Evolutionary conservation across 2,329 filamentous ascomycete genomes (phyloP), one percentile per base, ranked within the genome.

Genomic region (Fusarium cicatricum): DNA sequence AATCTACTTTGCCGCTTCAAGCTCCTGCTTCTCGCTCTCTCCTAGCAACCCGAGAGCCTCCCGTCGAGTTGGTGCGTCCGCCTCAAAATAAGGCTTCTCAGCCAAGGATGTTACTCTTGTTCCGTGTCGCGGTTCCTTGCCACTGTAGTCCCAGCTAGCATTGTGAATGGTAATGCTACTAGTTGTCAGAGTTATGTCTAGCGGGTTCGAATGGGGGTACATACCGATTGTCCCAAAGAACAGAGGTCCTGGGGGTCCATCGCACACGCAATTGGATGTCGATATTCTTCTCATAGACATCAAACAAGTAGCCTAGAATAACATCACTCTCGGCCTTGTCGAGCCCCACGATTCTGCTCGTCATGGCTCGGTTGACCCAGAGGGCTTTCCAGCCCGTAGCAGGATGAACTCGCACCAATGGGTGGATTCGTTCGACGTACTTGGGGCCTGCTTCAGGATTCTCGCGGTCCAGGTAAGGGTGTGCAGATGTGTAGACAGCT

Each of bases 351-450:
- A 91, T 91, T 1, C 82, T 78, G 6, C 82, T 80, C 0, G 88
- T 91, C 82, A 91, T 87, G 2, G 85, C 78, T 3, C 88, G 81
- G 70, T 91, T 91, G 0, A 91, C 89, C 78, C 82, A 91, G 0
- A 91, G 78, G 0, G 86, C 80, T 71, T 90, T 91, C 89, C 89
- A 91, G 1, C 88, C 89, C 0, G 89, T 91, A 0, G 85, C 88
- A 0, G 89, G 89, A 68, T 91, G 88, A 0, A 89, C 85, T 3
- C 89, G 81, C 2, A 91, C 88, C 10, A 91, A 71, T 0, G 88
- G 88, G 69, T 91, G 89, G 10, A 81, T 76, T 7, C 88, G 81
- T 72, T 90, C 88, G n/a, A 91, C 75, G 64, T 80, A 80, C 72
- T 87, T 84, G 0, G 87, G 88, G 0, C 89, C 88, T 0, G 80